Evolutionary conservation across 768 basidiomycete genomes (phyloP).

Genomic region (Suillus sp.): DNA sequence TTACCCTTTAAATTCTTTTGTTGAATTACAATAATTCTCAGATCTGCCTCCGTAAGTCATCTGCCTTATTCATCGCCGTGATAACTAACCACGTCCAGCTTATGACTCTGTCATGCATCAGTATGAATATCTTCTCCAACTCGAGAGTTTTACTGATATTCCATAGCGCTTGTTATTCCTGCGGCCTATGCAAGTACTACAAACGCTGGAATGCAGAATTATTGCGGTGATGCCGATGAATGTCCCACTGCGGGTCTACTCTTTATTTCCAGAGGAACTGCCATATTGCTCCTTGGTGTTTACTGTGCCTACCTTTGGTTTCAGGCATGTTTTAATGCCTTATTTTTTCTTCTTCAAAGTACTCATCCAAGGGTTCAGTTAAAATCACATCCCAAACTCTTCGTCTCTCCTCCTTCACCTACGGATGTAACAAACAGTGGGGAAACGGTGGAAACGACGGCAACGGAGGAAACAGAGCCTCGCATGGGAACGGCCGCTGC

Average conservation of each 20-base stretch:
- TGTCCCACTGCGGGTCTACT: slow-evolving; percentile 52
- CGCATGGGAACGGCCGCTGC: slow-evolving; percentile 77
- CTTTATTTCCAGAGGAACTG: slow-evolving; percentile 79
- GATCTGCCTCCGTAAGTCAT: slow-evolving; percentile 41
- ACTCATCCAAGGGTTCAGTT: slow-evolving; percentile 47
- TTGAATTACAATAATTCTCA: slow-evolving; percentile 17
- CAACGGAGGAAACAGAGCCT: slow-evolving; percentile 30
- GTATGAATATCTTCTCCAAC: slow-evolving; percentile 42
- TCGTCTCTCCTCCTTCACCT: slow-evolving; percentile 33
- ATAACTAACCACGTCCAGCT: slow-evolving; percentile 42
- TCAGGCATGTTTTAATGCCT: slow-evolving; percentile 50
- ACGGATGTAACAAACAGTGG: slow-evolving; percentile 30
- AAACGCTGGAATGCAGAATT: slow-evolving; percentile 15
- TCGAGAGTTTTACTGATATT: slow-evolving; percentile 20
- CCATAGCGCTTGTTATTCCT: slow-evolving; percentile 80
- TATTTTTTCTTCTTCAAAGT: neutral
- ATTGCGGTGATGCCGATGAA: slow-evolving; percentile 15
- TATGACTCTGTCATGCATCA: slow-evolving; percentile 87
- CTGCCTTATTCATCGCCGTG: slow-evolving; percentile 3
- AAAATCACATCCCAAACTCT: slow-evolving; percentile 69
- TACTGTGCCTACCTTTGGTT: slow-evolving; percentile 78
- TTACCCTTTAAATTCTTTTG: neutral
- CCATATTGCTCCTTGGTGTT: slow-evolving; percentile 69
- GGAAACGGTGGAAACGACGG: neutral
- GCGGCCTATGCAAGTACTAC: slow-evolving; percentile 74